These are phyloP conservation scores for Saxophila tyrrhenica DNA, from an alignment of 495 filamentous ascomycete species.

Conservation along the genomic window DNA sequence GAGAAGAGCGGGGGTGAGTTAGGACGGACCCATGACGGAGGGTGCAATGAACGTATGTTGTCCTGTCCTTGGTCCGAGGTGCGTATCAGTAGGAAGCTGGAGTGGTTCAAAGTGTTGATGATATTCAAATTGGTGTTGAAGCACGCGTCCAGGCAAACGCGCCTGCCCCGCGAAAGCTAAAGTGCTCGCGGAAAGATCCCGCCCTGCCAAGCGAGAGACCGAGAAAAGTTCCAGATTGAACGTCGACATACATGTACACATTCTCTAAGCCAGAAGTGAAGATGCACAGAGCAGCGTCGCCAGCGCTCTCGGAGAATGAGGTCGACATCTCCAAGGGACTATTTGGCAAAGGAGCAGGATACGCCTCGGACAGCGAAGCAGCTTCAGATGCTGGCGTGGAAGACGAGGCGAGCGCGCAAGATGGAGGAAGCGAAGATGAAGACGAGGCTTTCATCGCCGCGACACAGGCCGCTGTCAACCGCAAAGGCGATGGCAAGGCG, in stretches of 20 bases:
- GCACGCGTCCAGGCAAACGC: too few relatives aligned
- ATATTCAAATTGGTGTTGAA: background rate
- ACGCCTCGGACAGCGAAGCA: conserved; percentile 1
- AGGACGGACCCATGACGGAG: background rate
- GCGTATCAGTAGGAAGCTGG: too few relatives aligned
- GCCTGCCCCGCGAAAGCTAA: too few relatives aligned
- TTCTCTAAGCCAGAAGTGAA: background rate
- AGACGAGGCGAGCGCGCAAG: background rate
- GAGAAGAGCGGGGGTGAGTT: background rate
- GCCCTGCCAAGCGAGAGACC: background rate
- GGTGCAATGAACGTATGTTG: background rate
- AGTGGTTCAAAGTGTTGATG: background rate
- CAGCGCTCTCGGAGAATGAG: conserved; percentile 76
- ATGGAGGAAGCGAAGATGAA: conserved; percentile 36
- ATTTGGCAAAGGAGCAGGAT: conserved; percentile 42
- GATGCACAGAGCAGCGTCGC: conserved; percentile 56
- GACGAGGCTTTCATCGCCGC: conserved; percentile 85
- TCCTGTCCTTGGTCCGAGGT: background rate
- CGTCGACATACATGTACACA: background rate
- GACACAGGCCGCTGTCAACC: conserved; percentile 70
- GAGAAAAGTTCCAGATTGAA: background rate
- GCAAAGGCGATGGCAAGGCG: conserved; percentile 76
- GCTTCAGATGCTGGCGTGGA: background rate
- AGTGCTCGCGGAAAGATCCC: too few relatives aligned
- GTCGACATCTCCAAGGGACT: conserved; percentile 77